Conservation (phyloP, 441 rosid genomes). For the Pelargonium fulgidum region DNA sequence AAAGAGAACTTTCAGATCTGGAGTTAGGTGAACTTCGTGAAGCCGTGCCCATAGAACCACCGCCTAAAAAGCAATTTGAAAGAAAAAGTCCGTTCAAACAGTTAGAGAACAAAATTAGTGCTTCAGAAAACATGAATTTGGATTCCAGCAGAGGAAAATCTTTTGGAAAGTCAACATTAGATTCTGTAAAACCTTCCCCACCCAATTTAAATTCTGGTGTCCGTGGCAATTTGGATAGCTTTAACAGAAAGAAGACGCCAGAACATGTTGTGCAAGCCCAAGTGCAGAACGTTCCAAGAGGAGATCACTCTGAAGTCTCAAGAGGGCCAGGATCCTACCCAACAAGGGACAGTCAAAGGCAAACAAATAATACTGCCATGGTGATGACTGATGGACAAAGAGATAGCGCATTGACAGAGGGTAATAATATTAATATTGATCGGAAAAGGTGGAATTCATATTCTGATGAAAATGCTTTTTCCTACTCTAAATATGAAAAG, state of each 20-base stretch:
- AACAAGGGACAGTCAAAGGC: too few species aligned
- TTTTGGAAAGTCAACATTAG: conserved; percentile 40
- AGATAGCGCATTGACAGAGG: too few species aligned
- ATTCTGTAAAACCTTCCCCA: conserved; percentile 22
- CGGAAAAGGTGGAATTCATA: too few species aligned
- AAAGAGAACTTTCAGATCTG: conserved; percentile 71
- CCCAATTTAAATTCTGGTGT: too few species aligned
- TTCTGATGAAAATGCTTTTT: conserved; percentile 7
- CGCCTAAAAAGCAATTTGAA: conserved; percentile 46
- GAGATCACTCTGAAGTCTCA: conserved; percentile 36
- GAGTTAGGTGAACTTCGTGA: conserved; percentile 95
- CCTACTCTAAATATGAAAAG: conserved; percentile 73
- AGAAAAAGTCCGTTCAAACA: conserved; percentile 56
- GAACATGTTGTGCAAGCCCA: conserved; percentile 43
- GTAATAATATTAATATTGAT: too few species aligned
- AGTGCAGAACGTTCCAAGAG: conserved; percentile 36
- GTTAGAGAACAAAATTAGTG: conserved; percentile 47
- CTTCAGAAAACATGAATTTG: conserved; percentile 47
- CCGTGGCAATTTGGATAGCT: too few species aligned
- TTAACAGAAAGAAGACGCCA: conserved; percentile 25
- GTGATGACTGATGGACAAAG: too few species aligned
- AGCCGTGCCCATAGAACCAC: conserved; percentile 48
- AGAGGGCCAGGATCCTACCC: too few species aligned
- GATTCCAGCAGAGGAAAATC: conserved; percentile 51
- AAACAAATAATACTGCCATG: too few species aligned